phyloP scores from a whole-genome alignment of 2,329 filamentous ascomycete genomes.

The Epichloe uncinata region DNA sequence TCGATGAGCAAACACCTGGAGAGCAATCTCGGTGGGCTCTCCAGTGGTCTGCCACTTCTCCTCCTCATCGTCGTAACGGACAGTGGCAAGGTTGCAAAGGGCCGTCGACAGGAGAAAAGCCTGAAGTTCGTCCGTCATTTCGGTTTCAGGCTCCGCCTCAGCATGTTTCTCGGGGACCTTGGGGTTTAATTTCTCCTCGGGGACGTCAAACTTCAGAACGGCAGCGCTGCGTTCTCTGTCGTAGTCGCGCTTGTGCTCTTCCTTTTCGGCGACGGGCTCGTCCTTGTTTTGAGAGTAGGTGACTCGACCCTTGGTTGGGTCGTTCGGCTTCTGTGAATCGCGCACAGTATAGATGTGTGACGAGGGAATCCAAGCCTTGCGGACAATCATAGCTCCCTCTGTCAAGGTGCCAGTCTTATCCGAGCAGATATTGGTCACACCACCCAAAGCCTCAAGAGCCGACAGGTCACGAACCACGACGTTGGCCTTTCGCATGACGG shows the following conservation, averaged over 20 bases:
- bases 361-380: slow-evolving; percentile 51
- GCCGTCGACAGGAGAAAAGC: slow-evolving; percentile 42
- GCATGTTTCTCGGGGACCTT: slow-evolving; percentile 13
- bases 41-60: slow-evolving; percentile 52
- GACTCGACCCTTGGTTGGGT: slow-evolving; percentile 46
- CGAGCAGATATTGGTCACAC: slow-evolving; percentile 60
- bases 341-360: slow-evolving; percentile 45
- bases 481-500: slow-evolving; percentile 50
- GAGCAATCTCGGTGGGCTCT: slow-evolving; percentile 62
- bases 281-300: slow-evolving; percentile 29
- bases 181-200: slow-evolving; percentile 37
- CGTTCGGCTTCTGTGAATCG: slow-evolving; percentile 44
- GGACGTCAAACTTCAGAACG: slow-evolving; percentile 50
- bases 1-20: slow-evolving; percentile 61
- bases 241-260: slow-evolving; percentile 37
- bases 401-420: slow-evolving; percentile 62
- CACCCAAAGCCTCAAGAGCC: slow-evolving; percentile 55
- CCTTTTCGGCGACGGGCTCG: slow-evolving; percentile 18
- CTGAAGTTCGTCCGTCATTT: slow-evolving; percentile 35
- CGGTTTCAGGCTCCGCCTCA: slow-evolving; percentile 24
- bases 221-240: slow-evolving; percentile 47
- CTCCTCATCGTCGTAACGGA: slow-evolving; percentile 39
- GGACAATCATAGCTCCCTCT: slow-evolving; percentile 56
- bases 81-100: slow-evolving; percentile 52
- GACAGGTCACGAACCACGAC: slow-evolving; percentile 54